Percentiles rank a stretch among this genome's conserved stretches.
These are phyloP conservation scores for Coemansia sp. DNA, from an alignment of 192 early-diverging fungal species.

Conservation along the genomic window DNA sequence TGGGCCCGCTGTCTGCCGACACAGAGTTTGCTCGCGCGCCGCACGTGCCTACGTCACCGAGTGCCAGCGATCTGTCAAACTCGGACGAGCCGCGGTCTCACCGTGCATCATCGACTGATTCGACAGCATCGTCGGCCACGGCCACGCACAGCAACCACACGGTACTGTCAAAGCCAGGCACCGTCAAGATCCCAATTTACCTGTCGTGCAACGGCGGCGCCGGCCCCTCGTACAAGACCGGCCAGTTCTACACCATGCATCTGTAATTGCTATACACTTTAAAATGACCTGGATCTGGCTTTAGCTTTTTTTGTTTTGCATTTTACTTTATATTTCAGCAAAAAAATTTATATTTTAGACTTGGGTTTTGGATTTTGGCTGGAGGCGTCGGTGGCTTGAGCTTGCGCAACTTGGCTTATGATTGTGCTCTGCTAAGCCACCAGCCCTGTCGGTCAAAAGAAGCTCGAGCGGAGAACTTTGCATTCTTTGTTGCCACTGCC, in stretches of 20 bases:
- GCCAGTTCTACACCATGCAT: slow-evolving; percentile 51
- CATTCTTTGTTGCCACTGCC: too few relatives aligned
- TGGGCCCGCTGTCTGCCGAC: slow-evolving; percentile 44
- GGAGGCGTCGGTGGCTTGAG: neutral
- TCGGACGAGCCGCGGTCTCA: slow-evolving; percentile 23
- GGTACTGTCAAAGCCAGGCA: neutral
- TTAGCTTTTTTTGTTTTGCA: neutral
- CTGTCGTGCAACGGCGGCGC: slow-evolving; percentile 45
- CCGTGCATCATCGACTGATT: slow-evolving; percentile 47
- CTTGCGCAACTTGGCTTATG: neutral
- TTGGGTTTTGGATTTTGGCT: too few relatives aligned
- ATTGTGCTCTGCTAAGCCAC: too few relatives aligned
- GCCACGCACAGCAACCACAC: slow-evolving; percentile 24
- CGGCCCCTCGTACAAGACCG: slow-evolving; percentile 51
- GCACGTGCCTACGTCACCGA: slow-evolving; percentile 37
- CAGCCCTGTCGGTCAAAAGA: too few relatives aligned
- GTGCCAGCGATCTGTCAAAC: slow-evolving; percentile 42
- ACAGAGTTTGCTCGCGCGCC: slow-evolving; percentile 5
- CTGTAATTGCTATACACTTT: slow-evolving; percentile 9
- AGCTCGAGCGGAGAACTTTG: too few relatives aligned
- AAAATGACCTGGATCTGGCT: neutral
- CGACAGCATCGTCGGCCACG: slow-evolving; percentile 39
- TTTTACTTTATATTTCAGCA: neutral
- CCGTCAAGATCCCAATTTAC: slow-evolving; percentile 41
- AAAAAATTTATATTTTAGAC: neutral